phyloP scores from a whole-genome alignment of 768 basidiomycete genomes.

The Suillus subluteus region DNA sequence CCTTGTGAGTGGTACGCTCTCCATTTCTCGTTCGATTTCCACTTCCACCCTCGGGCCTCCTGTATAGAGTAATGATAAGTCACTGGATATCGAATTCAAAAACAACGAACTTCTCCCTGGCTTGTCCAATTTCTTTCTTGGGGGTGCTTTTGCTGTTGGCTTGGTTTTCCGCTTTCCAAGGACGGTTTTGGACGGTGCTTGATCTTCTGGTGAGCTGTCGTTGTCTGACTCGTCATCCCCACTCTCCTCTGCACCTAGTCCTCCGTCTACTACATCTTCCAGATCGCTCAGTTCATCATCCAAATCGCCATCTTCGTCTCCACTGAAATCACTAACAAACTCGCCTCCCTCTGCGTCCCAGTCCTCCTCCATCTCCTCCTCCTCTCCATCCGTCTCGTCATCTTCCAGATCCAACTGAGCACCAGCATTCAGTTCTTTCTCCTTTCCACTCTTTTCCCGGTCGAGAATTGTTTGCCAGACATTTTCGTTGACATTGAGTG shows the following conservation, averaged over 20 bases:
- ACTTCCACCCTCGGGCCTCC: slow-evolving; percentile 87
- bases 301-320: slow-evolving; percentile 50
- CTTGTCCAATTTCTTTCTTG: slow-evolving; percentile 60
- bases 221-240: slow-evolving; percentile 48
- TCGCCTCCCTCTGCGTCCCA: slow-evolving; percentile 53
- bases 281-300: slow-evolving; percentile 55
- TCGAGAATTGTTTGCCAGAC: slow-evolving; percentile 95
- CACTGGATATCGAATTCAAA: slow-evolving; percentile 8
- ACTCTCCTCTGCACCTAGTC: slow-evolving; percentile 42
- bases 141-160: slow-evolving; percentile 41
- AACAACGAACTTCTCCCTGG: slow-evolving; percentile 58
- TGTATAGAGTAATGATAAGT: slow-evolving; percentile 32
- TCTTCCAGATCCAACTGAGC: slow-evolving; percentile 47
- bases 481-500: slow-evolving; percentile 95
- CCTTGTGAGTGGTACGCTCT: slow-evolving; percentile 59
- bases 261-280: slow-evolving; percentile 60
- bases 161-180: slow-evolving; percentile 74
- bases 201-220: slow-evolving; percentile 41
- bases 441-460: slow-evolving; percentile 60
- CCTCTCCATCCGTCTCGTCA: slow-evolving; percentile 60
- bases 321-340: slow-evolving; percentile 60
- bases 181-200: slow-evolving; percentile 42
- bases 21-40: slow-evolving; percentile 95
- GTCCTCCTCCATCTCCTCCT: slow-evolving; percentile 51
- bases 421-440: slow-evolving; percentile 47